Evolutionary conservation across 2,329 filamentous ascomycete species (phyloP).

Genomic region (Pyrenophora tritici-repentis): DNA sequence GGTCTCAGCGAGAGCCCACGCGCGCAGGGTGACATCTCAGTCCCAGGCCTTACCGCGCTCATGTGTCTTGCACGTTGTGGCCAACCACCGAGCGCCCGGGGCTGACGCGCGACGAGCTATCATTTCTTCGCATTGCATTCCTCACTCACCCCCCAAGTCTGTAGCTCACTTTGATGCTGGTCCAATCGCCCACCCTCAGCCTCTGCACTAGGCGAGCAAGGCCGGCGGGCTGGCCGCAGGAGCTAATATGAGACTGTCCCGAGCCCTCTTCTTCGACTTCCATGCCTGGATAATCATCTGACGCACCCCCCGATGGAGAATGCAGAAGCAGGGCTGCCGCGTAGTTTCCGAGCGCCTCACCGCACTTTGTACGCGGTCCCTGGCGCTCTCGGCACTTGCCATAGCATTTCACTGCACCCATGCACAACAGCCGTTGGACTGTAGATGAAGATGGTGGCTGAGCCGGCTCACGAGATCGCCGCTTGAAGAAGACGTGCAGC

Average conservation of each 20-base stretch:
- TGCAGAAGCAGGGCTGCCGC: slow-evolving; percentile 32
- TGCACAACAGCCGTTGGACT: slow-evolving; percentile 45
- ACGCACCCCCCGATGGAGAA: slow-evolving; percentile 31
- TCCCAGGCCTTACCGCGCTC: slow-evolving; percentile 31
- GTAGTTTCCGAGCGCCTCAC: slow-evolving; percentile 34
- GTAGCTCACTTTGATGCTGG: slow-evolving; percentile 16
- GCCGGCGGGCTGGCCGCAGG: slow-evolving; percentile 33
- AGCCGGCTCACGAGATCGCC: slow-evolving; percentile 32
- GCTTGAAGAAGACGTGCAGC: slow-evolving; percentile 28
- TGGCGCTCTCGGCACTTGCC: slow-evolving; percentile 32
- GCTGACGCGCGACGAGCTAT: slow-evolving; percentile 33
- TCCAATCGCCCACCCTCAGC: slow-evolving; percentile 26
- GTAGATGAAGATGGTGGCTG: slow-evolving; percentile 45
- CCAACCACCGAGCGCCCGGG: slow-evolving; percentile 31
- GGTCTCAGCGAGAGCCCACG: slow-evolving; percentile 26
- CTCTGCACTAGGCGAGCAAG: slow-evolving; percentile 16
- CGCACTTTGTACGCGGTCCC: slow-evolving; percentile 23
- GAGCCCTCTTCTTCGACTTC: slow-evolving; percentile 23
- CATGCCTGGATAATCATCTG: slow-evolving; percentile 39
- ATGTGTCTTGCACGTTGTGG: slow-evolving; percentile 46
- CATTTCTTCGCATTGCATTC: slow-evolving; percentile 40
- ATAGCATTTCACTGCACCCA: slow-evolving; percentile 34
- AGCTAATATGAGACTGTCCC: slow-evolving; percentile 34
- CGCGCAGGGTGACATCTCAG: slow-evolving; percentile 35
- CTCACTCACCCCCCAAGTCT: slow-evolving; percentile 32